Base-by-base conservation (phyloP, 768 basidiomycete genomes). In the Naganishia antarctica region DNA sequence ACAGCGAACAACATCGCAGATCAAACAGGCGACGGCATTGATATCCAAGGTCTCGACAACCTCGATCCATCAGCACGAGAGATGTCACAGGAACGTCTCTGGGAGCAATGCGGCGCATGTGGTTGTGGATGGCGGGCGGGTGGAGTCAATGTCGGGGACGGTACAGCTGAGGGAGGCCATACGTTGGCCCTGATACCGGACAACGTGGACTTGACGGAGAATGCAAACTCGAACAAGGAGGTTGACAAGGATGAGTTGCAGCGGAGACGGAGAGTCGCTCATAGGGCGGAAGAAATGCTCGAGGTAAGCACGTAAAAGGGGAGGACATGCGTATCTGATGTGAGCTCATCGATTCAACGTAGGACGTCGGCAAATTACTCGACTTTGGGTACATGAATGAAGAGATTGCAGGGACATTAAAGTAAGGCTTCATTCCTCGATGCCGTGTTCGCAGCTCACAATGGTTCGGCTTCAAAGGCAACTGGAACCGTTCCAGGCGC, bases 331-430 rank as follows among this genome's bases (percentile, higher is more conserved):
- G 15, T 7, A 37, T 15, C 34, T 3, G 51, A 31, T 53, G 48
- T 28, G 15, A n/a, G 13, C 8, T 47, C 21, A 60, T 29, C 51
- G 61, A 18, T 25, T 21, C 25, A 13, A 32, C 59, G 34, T 28
- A 94, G 90, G 89, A 89, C 74, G 82, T 81, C 32, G 85, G 84
- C 50, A 84, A 84, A 70, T 80, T 93, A 11, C 80, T 88, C n/a
- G 87, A 91, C 78, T 92, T 92, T 70, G 81, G 82, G 50, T 90
- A 90, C 74, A 79, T 79, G 13, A 86, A 91, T 75, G 84, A 84
- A 21, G 85, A 86, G 67, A 84, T 91, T 46, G 71, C 80, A 28
- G 86, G 86, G 18, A 74, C 90, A 63, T 83, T 86, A 65, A 84
- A 84, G 70, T 87, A 88, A 76, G 87, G 90, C 84, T 79, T 77